Conservation (phyloP, 192 early-diverging fungal species). For the Backusella mclennaniae region DNA sequence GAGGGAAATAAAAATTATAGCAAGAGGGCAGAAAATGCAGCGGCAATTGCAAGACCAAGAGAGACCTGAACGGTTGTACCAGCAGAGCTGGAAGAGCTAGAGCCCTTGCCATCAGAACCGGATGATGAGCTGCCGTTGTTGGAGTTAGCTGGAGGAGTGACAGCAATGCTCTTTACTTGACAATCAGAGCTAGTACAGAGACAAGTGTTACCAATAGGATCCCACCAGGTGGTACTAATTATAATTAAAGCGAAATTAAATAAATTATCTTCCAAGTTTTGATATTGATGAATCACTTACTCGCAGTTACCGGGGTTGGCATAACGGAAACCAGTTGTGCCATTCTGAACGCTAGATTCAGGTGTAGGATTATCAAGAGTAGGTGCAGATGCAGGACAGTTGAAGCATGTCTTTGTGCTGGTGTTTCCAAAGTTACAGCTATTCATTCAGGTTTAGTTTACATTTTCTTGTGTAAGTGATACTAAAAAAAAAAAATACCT, state of each 20-base stretch:
- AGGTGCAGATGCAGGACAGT: conserved; percentile 46
- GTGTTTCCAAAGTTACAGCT: conserved; percentile 47
- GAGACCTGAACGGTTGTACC: not conserved
- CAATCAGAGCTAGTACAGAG: conserved; percentile 52
- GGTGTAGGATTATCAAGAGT: conserved; percentile 42
- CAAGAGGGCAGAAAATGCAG: not conserved
- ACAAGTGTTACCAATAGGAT: conserved; percentile 56
- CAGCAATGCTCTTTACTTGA: conserved; percentile 46
- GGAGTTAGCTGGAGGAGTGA: not conserved
- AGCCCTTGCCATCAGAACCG: not conserved
- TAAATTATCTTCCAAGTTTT: not conserved
- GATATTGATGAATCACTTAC: conserved; percentile 14
- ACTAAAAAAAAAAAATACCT: not conserved
- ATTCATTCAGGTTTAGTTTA: not conserved
- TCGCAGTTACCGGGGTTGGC: conserved; percentile 58
- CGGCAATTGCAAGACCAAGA: not conserved
- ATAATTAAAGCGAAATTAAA: conserved; percentile 1
- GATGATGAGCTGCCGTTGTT: not conserved
- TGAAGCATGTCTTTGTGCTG: conserved; percentile 53
- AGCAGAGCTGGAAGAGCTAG: not conserved
- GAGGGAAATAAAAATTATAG: not conserved
- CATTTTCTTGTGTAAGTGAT: not conserved
- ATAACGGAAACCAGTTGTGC: conserved; percentile 37
- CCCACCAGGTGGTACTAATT: conserved; percentile 62
- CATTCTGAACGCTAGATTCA: conserved; percentile 20